Evolutionary conservation across 495 filamentous ascomycete species (phyloP).

Genomic region (Articulospora tetracladia): DNA sequence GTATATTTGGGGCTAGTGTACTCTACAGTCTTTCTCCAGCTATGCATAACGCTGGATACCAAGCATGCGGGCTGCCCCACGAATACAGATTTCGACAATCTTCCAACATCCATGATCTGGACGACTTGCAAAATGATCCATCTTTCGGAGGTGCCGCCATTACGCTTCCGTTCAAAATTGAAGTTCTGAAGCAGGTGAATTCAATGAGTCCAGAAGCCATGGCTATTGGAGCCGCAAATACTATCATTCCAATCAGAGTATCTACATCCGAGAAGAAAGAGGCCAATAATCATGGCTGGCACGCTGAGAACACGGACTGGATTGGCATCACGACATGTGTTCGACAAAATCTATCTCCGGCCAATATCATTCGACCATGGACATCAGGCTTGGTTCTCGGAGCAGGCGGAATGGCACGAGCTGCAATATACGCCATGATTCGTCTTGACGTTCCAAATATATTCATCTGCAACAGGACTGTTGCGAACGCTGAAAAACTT

Average conservation of each 20-base stretch:
- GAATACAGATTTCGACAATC: conserved; percentile 62
- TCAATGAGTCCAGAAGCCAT: conserved; percentile 67
- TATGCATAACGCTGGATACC: conserved; percentile 73
- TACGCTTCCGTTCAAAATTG: conserved; percentile 69
- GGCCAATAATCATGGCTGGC: conserved; percentile 58
- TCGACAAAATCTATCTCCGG: conserved; percentile 68
- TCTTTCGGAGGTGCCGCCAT: conserved; percentile 71
- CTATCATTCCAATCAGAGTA: conserved; percentile 65
- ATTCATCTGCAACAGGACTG: conserved; percentile 68
- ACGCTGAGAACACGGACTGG: conserved; percentile 84
- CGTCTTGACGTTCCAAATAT: conserved; percentile 71
- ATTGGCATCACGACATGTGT: conserved; percentile 65
- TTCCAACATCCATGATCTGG: conserved; percentile 55
- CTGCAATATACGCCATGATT: conserved; percentile 72
- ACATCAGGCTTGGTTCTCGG: conserved; percentile 70
- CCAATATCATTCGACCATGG: conserved; percentile 64
- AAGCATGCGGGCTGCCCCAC: conserved; percentile 66
- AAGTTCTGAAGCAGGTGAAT: conserved; percentile 60
- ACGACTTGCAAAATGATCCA: conserved; percentile 55
- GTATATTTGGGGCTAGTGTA: conserved; percentile 67
- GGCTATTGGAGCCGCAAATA: conserved; percentile 77
- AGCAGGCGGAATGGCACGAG: conserved; percentile 80
- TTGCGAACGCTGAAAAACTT: conserved; percentile 54
- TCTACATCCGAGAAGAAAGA: conserved; percentile 56
- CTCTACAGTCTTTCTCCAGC: conserved; percentile 69